These are phyloP conservation scores for Acanthamoeba polyphaga DNA, from an alignment of 208 protist species.

Conservation along the genomic window DNA sequence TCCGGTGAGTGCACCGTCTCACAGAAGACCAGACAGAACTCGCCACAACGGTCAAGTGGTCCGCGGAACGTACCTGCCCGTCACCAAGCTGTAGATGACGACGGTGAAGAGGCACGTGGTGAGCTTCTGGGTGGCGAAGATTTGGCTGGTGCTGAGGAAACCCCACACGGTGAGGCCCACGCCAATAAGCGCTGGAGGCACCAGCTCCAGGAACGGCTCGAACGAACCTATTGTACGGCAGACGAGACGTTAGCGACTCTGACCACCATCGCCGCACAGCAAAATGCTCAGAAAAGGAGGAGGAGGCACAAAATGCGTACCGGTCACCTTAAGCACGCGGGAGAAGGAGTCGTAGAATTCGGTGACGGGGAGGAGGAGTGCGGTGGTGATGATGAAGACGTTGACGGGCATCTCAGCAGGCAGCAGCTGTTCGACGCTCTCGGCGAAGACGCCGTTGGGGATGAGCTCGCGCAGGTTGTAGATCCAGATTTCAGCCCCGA, in stretches of 20 bases:
- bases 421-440: neutral
- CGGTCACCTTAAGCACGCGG: neutral
- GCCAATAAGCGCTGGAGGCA: neutral
- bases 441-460: neutral
- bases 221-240: neutral
- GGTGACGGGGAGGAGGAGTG: constrained; percentile 7
- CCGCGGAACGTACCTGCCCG: neutral
- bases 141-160: neutral
- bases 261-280: too few species aligned
- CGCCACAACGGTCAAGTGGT: too few species aligned
- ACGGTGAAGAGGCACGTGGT: constrained; percentile 8
- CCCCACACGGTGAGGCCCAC: neutral
- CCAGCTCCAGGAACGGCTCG: neutral
- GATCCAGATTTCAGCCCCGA: neutral
- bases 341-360: constrained; percentile 39
- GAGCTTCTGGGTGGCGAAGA: constrained; percentile 22
- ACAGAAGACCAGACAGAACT: too few species aligned
- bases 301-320: neutral
- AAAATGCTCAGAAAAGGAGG: too few species aligned
- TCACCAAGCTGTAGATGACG: constrained; percentile 13
- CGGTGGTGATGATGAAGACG: neutral
- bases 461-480: neutral
- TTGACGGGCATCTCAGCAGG: neutral
- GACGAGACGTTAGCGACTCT: neutral
- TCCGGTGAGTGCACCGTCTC: too few species aligned